Evolutionary conservation across 2,329 filamentous ascomycete genomes (phyloP).

Genomic region (Alternaria brassicae): DNA sequence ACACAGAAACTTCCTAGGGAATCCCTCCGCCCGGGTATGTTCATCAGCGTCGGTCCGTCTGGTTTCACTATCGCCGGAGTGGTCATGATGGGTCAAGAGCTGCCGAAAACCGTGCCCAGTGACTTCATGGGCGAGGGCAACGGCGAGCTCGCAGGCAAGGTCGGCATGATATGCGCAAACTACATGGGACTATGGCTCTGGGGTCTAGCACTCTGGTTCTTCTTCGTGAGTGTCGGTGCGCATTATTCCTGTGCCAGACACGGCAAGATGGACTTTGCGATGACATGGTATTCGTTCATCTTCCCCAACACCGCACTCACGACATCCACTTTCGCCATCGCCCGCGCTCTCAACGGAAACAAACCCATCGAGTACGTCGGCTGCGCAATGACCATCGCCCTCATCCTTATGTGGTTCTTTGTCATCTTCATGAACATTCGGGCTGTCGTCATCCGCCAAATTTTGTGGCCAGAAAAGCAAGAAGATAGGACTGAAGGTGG

Average conservation of each 20-base stretch:
- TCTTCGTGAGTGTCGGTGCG: constrained; percentile 78
- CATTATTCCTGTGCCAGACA: constrained; percentile 71
- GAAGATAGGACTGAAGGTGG: constrained; percentile 69
- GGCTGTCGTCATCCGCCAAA: constrained; percentile 69
- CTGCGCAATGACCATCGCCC: constrained; percentile 68
- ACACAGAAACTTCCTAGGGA: constrained; percentile 83
- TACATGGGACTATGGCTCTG: constrained; percentile 80
- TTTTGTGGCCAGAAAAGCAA: constrained; percentile 80
- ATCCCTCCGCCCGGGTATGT: constrained; percentile 80
- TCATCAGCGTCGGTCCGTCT: constrained; percentile 80
- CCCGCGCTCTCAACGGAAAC: constrained; percentile 57
- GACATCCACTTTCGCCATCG: constrained; percentile 76
- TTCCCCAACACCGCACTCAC: constrained; percentile 80
- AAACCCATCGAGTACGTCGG: constrained; percentile 69
- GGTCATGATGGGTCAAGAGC: constrained; percentile 63
- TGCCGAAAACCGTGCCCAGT: constrained; percentile 57
- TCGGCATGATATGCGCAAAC: constrained; percentile 64
- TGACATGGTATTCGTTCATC: constrained; percentile 86
- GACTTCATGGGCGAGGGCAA: constrained; percentile 64
- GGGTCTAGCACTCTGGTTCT: constrained; percentile 85
- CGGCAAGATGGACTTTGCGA: constrained; percentile 74
- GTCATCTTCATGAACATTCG: constrained; percentile 75
- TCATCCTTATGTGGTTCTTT: constrained; percentile 72
- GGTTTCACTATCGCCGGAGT: constrained; percentile 71
- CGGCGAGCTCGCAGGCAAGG: constrained; percentile 61